Base-by-base conservation (phyloP, 2,329 filamentous ascomycete genomes). In the Aureobasidium sp. region DNA sequence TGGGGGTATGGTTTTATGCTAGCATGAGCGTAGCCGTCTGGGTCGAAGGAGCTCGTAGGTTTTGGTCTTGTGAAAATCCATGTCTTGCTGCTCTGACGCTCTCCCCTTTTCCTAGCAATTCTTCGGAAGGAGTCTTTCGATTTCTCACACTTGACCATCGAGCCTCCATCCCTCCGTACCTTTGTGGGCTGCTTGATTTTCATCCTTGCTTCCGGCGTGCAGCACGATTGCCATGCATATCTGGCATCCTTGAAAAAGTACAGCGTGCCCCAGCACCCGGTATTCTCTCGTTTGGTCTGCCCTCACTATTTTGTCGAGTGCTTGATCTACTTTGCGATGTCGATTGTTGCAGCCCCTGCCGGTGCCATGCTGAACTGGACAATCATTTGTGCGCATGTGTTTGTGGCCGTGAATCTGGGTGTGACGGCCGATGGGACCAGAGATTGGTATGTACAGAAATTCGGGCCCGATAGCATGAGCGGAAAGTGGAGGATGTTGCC, bases 251-350 rank as follows among this genome's bases (percentile, higher is more conserved):
- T 81, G 25, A 73, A 71, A 51, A 93, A 91, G 71, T 97, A 99
- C 75, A 89, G 88, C 12, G 80, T 97, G 27, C 93, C 93, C 0
- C 78, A 82, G 2, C 82, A 88, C 64, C 86, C 87, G 2, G 76
- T 88, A 62, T 99, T 97, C 74, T 79, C 79, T 48, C 79, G 81
- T 62, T 74, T 95, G 25, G 76, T 97, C 42, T 95, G 89, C 68
- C 91, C 94, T 20, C 94, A 99, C 75, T 99, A 97, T 74, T 89
- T 89, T 3, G 90, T 88, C 70, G 94, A 97, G 76, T 92, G 90
- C 71, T 72, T 88, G 44, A 84, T 97, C 63, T 97, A 99, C 72
- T 71, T 91, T 22, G 82, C 87, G n/a, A 76, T 99, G 66, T 83
- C 90, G 2, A 75, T 94, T 49, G 73, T 88, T 42, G 86, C 87